Evolutionary conservation across 148 eudicot genomes (phyloP).

Genomic region (Chenopodium berlandieri): DNA sequence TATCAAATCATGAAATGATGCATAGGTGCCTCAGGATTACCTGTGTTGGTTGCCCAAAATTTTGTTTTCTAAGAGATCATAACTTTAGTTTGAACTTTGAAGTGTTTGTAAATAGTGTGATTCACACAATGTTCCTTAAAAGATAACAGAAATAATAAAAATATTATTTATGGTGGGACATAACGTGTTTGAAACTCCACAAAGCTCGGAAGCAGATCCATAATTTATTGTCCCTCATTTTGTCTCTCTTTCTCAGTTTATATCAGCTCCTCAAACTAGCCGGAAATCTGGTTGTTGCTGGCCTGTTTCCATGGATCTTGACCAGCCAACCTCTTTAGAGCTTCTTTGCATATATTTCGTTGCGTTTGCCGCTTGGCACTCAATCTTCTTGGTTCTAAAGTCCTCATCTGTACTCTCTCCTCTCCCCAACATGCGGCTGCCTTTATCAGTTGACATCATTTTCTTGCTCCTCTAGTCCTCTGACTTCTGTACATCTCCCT

Average conservation of each 20-base stretch:
- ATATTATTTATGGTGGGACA: background rate
- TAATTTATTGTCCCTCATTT: background rate
- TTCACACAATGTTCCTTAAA: background rate
- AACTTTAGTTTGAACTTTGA: slow-evolving; percentile 1
- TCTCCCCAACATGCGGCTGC: background rate
- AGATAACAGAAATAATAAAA: background rate
- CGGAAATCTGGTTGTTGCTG: background rate
- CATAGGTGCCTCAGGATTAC: background rate
- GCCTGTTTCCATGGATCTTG: too few species aligned
- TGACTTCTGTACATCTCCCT: background rate
- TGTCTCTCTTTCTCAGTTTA: background rate
- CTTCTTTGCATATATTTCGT: background rate
- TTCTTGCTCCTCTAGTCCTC: background rate
- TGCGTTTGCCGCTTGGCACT: background rate
- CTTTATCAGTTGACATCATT: background rate
- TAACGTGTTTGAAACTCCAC: background rate
- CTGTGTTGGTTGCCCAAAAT: background rate
- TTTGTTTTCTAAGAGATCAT: background rate
- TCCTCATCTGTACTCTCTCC: background rate
- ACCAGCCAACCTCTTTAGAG: background rate
- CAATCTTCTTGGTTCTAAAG: background rate
- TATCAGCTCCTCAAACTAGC: background rate
- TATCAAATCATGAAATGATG: background rate
- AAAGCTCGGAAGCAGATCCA: background rate
- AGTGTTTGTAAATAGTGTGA: background rate